Percentiles rank a stretch among this genome's conserved stretches.
Conservation (phyloP, 805 yeast genomes). For the Danielia reshetovae region DNA sequence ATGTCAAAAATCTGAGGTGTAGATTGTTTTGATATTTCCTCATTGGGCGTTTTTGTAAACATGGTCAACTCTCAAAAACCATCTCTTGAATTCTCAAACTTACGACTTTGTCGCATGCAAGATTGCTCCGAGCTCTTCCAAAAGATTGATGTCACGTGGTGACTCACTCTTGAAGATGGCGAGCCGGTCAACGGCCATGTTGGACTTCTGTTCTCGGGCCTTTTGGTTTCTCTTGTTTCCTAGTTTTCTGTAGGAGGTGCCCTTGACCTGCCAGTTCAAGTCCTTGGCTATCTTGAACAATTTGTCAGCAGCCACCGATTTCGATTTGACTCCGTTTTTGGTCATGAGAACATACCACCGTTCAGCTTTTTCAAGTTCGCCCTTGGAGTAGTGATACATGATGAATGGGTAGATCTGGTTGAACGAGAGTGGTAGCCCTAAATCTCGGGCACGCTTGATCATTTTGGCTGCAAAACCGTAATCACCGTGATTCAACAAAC, state of each 20-base stretch:
- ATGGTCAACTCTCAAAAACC: constrained; percentile 9
- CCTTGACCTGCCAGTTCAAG: constrained; percentile 33
- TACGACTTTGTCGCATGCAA: constrained; percentile 2
- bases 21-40: constrained; percentile 5
- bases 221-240: constrained; percentile 21
- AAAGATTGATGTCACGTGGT: constrained; percentile 1
- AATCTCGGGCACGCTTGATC: constrained; percentile 22
- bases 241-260: constrained; percentile 27
- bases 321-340: constrained; percentile 27
- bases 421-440: constrained; percentile 32
- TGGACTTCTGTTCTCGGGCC: constrained; percentile 8
- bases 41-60: constrained; percentile 4
- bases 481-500: constrained; percentile 31
- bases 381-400: constrained; percentile 28
- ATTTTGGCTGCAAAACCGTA: constrained; percentile 29
- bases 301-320: constrained; percentile 24
- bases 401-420: constrained; percentile 39
- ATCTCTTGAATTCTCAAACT: constrained; percentile 6
- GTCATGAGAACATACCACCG: constrained; percentile 36
- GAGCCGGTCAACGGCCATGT: constrained; percentile 15
- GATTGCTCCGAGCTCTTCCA: constrained; percentile 4
- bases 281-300: constrained; percentile 32
- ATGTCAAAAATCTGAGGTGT: constrained; percentile 2
- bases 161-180: constrained; percentile 12
- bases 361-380: constrained; percentile 29